A percentile compares a stretch with the other conserved stretches of the same genome.
Evolutionary conservation across 441 rosid genomes (phyloP).

Genomic region (Euphorbia schlechtendalii): DNA sequence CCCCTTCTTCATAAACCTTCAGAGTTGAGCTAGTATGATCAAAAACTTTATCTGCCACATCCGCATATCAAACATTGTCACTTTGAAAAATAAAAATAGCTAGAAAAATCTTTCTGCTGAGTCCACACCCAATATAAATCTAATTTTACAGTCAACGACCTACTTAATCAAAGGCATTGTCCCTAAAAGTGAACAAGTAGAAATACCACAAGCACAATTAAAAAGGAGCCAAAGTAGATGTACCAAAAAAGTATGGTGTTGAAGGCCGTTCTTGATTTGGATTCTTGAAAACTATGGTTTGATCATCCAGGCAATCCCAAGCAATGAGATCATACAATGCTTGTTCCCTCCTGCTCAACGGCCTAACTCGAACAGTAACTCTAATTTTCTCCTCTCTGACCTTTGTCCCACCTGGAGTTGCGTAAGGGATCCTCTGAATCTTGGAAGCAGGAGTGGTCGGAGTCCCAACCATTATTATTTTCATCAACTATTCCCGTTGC

Average conservation of each 20-base stretch:
- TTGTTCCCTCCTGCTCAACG: slow-evolving; percentile 74
- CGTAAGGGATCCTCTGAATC: slow-evolving; percentile 43
- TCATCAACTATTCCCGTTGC: slow-evolving; percentile 10
- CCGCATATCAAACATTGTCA: slow-evolving; percentile 2
- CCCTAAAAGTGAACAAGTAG: neutral
- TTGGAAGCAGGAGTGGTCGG: slow-evolving; percentile 63
- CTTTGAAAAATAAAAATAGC: neutral
- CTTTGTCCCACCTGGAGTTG: slow-evolving; percentile 59
- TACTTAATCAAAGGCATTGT: neutral
- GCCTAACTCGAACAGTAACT: slow-evolving; percentile 82
- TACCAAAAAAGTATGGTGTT: slow-evolving; percentile 52
- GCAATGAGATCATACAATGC: slow-evolving; percentile 86
- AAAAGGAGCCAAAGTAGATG: too few relatives aligned
- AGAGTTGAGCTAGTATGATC: slow-evolving; percentile 51
- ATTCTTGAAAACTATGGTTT: slow-evolving; percentile 51
- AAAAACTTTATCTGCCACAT: slow-evolving; percentile 59
- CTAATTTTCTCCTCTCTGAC: slow-evolving; percentile 77
- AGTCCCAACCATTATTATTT: slow-evolving; percentile 45
- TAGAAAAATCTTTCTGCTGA: neutral
- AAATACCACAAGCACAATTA: neutral
- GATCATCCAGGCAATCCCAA: slow-evolving; percentile 78
- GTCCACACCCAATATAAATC: neutral
- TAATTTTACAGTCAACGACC: neutral
- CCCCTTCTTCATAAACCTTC: slow-evolving; percentile 78
- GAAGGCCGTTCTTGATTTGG: slow-evolving; percentile 56